Percentiles rank a stretch among this genome's conserved stretches.
Evolutionary conservation across 169 alveolate genomes (phyloP).

Genomic region (Babesia bigemina): DNA sequence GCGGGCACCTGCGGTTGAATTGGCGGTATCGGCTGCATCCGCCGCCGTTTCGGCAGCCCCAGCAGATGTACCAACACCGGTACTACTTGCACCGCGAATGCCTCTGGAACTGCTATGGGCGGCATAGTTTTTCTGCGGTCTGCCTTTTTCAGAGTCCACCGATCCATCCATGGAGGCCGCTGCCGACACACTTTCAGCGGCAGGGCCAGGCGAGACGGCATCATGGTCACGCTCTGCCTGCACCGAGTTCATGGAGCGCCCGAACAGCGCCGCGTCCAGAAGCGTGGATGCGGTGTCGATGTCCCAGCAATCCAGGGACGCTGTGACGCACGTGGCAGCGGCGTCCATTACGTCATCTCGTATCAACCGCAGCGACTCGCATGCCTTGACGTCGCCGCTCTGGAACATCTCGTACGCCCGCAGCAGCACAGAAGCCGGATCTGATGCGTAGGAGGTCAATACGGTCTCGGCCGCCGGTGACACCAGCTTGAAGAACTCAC

Average conservation of each 20-base stretch:
- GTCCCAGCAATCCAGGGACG: slow-evolving; percentile 75
- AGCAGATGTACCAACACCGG: neutral
- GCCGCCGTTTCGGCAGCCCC: neutral
- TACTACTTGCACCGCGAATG: neutral
- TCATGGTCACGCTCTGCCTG: neutral
- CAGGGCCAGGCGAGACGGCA: neutral
- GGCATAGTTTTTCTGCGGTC: neutral
- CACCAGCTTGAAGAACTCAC: slow-evolving; percentile 72
- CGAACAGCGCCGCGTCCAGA: slow-evolving; percentile 70
- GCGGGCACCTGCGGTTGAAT: neutral
- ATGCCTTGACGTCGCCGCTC: slow-evolving; percentile 77
- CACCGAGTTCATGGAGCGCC: slow-evolving; percentile 43
- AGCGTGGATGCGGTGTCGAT: slow-evolving; percentile 61
- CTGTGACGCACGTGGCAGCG: slow-evolving; percentile 73
- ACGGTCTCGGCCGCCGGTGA: slow-evolving; percentile 68
- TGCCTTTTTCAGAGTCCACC: neutral
- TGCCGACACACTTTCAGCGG: neutral
- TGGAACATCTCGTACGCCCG: slow-evolving; percentile 76
- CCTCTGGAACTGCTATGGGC: too few relatives aligned
- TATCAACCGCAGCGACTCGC: slow-evolving; percentile 78
- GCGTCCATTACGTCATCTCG: slow-evolving; percentile 76
- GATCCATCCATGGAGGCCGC: neutral
- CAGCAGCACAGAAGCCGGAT: slow-evolving; percentile 80
- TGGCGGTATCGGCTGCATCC: neutral
- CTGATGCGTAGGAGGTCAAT: slow-evolving; percentile 76